Evolutionary conservation across 495 filamentous ascomycete species (phyloP), one percentile per base, ranked within the genome.

Genomic region (Aspergillus funiculosus): DNA sequence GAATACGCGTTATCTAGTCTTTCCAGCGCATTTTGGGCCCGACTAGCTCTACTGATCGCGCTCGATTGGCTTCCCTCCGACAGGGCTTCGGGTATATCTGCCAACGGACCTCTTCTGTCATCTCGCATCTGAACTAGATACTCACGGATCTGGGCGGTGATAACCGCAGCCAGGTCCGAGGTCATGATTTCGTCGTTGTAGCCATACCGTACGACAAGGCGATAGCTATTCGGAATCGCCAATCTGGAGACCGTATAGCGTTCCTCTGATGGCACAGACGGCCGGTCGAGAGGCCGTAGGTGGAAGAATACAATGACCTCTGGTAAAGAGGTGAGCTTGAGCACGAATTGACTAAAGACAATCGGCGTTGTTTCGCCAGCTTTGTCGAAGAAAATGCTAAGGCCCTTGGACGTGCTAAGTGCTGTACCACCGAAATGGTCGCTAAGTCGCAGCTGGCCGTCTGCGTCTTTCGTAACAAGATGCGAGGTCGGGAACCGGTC

Each of bases 311-410:
- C 66, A 18, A 69, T 69, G 0, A 80, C 72, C 11, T 80, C 74
- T 1, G 79, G 76, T 4, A 75, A 60, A 0, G 76, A 68, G 37
- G 70, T 69, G 49, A 83, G 79, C 50, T 85, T 85, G 38, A 68
- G 73, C 9, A 83, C 62, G 51, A 82, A 85, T 35, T 85, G 80
- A 5, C 76, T 72, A 42, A 81, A 85, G 3, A 82, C 80, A 1
- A 71, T 70, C 1, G 80, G 81, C 1, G 75, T 70, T 2, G 62
- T 67, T 17, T 56, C 48, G 15, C 80, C 81, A 5, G 75, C 67
- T 53, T 85, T 83, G 61, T 85, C 81, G 46, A 85, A 85, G 58
- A 80, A 85, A 3, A 85, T 73, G 2, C 77, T 79, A 6, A 83
- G 58, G 1, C 81, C 81, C 11, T 66, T 62, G 19, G 75, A 69